Base-by-base conservation (phyloP, 2,329 filamentous ascomycete species). In the Emergomyces orientalis region DNA sequence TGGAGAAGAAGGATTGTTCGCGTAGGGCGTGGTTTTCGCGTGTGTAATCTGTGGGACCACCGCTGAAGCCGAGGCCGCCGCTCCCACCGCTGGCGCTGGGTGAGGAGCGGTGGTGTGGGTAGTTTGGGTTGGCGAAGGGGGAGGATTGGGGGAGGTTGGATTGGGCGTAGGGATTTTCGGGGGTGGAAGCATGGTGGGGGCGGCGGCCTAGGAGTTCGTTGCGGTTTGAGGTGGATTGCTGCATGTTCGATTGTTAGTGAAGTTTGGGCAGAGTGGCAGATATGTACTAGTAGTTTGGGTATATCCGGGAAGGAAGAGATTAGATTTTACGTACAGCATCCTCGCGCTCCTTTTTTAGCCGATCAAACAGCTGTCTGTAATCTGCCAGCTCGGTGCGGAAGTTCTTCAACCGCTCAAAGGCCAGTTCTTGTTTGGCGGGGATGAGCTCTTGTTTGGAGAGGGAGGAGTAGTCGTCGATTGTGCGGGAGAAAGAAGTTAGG, bases 151-250 rank as follows among this genome's bases (percentile, higher is more conserved):
- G 72, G 25, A 77, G 78, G 61, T 73, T 78, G 67, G 78, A 81
- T 71, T 89, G 85, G 19, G 90, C 86, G 74, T 97, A 97, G 0
- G 94, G 94, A 71, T 97, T 97, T 75, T 97, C 94, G 1, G 94
- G 93, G 0, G 89, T 89, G n/a, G 86, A 79, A 47, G 85, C 84
- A 71, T 85, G 80, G 68, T 94, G 93, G 1, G 91, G 90, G 56
- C 94, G 82, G 60, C 94, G 83, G 32, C 92, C 93, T 0, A 97
- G 83, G 32, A 99, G 82, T 75, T 97, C 94, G 65, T 84, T 84
- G 58, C 91, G 84, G 72, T 91, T 90, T 69, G 88, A 84, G 60
- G 84, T 82, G 59, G 81, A 79, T 79, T 81, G 79, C 80, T 83
- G 62, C 62, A 32, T 57, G 55, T 60, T 60, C 27, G 8, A 7